Base-by-base conservation (phyloP, 768 basidiomycete species). In the Paxillus ammoniavirescens region DNA sequence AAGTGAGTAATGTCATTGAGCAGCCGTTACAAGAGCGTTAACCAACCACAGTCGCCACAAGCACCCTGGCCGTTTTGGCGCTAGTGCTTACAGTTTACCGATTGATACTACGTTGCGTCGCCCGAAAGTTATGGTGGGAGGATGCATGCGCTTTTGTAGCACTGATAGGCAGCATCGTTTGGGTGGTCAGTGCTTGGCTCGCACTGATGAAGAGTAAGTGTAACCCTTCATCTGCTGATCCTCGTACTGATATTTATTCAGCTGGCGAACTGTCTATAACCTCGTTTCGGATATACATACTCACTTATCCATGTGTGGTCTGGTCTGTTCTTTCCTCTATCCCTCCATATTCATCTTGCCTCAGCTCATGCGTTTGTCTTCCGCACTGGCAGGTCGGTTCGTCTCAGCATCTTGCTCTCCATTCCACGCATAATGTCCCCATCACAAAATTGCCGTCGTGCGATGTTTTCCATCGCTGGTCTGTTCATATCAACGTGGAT, bases 61-160 rank as follows among this genome's bases (percentile, higher is more conserved):
- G 50, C 50, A 35, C 38, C 23, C 43, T 64, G 1, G 54, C 43
- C 4, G 42, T 31, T 14, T 23, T 50, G 23, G 41, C 52, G n/a
- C 7, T 61, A 5, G 33, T 8, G 12, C 17, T 61, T 40, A 43
- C 50, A 4, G 17, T 37, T 18, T 54, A 36, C 31, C 49, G 55
- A 31, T 4, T 53, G n/a, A 17, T 43, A 41, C 21, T 18, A 42
- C 54, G 49, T 42, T 47, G 46, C 36, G 28, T 8, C 42, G 53
- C 7, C 6, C 49, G 37, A 21, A 50, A 12, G 13, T 42, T 62
- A 33, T 48, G 63, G 55, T 65, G 60, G 56, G 65, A 67, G 30
- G 65, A 65, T 43, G 42, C 18, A n/a, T 56, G 43, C 13, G 55
- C 49, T 8, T n/a, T 36, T 3, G 31, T 54, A 36, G 62, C 50